phyloP scores from a whole-genome alignment of 768 basidiomycete species.

The Gautieria morchelliformis region DNA sequence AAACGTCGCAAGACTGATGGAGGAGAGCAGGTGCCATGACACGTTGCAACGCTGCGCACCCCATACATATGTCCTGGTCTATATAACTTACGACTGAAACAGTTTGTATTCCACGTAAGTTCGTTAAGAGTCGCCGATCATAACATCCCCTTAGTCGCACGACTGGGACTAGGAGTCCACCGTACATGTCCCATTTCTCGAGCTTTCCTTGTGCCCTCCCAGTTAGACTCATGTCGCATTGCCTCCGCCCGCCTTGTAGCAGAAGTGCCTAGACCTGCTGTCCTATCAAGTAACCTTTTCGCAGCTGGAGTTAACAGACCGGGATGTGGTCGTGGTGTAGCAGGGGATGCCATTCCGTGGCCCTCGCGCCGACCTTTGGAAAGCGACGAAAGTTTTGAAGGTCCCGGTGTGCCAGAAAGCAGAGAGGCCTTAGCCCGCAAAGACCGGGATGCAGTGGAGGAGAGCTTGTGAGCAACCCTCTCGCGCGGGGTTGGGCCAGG shows the following conservation, averaged over 20 bases:
- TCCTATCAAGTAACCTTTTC: conserved; percentile 61
- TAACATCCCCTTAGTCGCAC: background rate
- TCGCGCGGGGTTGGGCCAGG: conserved; percentile 74
- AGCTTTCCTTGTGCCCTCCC: conserved; percentile 47
- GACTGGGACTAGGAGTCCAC: conserved; percentile 70
- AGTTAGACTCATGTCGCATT: conserved; percentile 47
- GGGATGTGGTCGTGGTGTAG: conserved; percentile 14
- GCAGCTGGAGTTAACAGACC: conserved; percentile 86
- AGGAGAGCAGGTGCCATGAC: conserved; percentile 15
- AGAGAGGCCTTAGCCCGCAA: conserved; percentile 69
- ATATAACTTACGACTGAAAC: background rate
- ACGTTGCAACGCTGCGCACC: conserved; percentile 7
- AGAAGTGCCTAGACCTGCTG: conserved; percentile 48
- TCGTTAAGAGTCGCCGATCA: background rate
- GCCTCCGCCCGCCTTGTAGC: conserved; percentile 57
- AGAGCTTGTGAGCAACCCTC: conserved; percentile 69
- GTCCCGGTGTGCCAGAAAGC: conserved; percentile 18
- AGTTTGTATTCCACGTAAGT: background rate
- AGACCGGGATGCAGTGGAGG: conserved; percentile 71
- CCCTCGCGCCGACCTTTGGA: background rate
- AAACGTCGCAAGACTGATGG: conserved; percentile 52
- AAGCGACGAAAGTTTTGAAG: background rate
- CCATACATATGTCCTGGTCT: conserved; percentile 1
- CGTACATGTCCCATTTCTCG: conserved; percentile 55
- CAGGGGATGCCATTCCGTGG: background rate